phyloP scores from a whole-genome alignment of 345 rosid genomes.

The Citrus sp. region DNA sequence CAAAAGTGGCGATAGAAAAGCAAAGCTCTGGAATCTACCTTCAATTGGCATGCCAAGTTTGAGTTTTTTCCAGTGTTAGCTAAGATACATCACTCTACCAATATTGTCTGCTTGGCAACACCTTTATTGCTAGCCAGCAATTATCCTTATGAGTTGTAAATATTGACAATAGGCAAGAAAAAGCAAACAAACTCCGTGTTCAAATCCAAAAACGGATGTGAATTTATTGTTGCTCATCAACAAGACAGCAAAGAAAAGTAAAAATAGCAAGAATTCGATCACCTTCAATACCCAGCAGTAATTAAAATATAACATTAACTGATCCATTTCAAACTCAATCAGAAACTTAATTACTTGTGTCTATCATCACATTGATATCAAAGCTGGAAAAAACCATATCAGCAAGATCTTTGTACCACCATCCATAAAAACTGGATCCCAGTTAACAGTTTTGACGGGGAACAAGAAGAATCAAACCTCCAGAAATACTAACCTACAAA shows the following conservation, averaged over 20 bases:
- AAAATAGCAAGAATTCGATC: neutral
- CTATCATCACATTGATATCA: neutral
- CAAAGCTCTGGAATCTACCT: neutral
- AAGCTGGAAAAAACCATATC: slow-evolving; percentile 3
- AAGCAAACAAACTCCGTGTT: neutral
- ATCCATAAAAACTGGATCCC: slow-evolving; percentile 16
- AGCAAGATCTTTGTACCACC: slow-evolving; percentile 8
- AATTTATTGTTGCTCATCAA: neutral
- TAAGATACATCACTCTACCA: no score
- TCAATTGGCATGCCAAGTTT: no score
- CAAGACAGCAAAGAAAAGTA: neutral
- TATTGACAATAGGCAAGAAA: no score
- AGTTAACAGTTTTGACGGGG: slow-evolving; percentile 5
- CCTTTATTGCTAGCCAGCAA: no score
- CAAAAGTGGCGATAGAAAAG: neutral
- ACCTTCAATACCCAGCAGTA: neutral
- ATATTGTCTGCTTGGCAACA: no score
- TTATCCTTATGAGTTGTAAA: no score
- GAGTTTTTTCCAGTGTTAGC: no score
- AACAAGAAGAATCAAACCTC: slow-evolving; percentile 28
- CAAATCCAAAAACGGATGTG: neutral
- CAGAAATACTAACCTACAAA: neutral
- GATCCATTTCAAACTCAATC: slow-evolving; percentile 2
- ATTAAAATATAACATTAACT: neutral
- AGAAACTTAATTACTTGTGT: slow-evolving; percentile 1